Evolutionary conservation across 163 green algal species (phyloP), one percentile per base, ranked within the genome.

Genomic region (Botryococcus braunii): DNA sequence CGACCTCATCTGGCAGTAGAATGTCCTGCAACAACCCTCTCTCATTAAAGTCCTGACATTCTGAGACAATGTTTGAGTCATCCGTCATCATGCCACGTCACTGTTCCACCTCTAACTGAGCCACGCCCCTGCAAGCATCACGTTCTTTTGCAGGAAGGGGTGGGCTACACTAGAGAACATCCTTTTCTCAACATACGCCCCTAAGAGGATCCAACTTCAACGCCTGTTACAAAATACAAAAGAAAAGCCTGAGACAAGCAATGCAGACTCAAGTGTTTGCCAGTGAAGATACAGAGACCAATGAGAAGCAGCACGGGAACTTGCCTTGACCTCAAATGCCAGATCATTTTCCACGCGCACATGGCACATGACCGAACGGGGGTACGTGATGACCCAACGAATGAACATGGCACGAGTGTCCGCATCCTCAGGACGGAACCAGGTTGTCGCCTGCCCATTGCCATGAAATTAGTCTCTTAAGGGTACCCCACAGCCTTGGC

Each of bases 341-440:
- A 86, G 7, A 31, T 83, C 58, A 0, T 43, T 71, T 37, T 76
- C 60, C n/a, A 85, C 74, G 6, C 76, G 65, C 31, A 95, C 72
- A 62, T 95, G 85, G 7, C 72, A 73, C 69, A 82, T 84, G 49
- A 89, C 71, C 13, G 73, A 63, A 23, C 68, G 68, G 4, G 74
- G 70, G 64, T 89, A 87, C 1, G 85, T 82, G 27, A 87, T 78
- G 13, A 73, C 77, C 87, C 85, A 95, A 40, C 84, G 77, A 8
- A 68, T 67, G 57, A 89, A 57, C 73, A 86, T 77, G 13, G 32
- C 32, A n/a, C 41, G 39, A 59, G 72, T 5, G 39, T 57, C 50
- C 1, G 31, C 0, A 2, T 71, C 23, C 1, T 72, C 61, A 4
- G 25, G 23, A 9, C 31, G 23, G 8, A 73, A n/a, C 31, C 57